A percentile compares a stretch with the other conserved stretches of the same genome.
Evolutionary conservation across 1,284 basidiomycete genomes (phyloP).

Genomic region (Ustilago tritici): DNA sequence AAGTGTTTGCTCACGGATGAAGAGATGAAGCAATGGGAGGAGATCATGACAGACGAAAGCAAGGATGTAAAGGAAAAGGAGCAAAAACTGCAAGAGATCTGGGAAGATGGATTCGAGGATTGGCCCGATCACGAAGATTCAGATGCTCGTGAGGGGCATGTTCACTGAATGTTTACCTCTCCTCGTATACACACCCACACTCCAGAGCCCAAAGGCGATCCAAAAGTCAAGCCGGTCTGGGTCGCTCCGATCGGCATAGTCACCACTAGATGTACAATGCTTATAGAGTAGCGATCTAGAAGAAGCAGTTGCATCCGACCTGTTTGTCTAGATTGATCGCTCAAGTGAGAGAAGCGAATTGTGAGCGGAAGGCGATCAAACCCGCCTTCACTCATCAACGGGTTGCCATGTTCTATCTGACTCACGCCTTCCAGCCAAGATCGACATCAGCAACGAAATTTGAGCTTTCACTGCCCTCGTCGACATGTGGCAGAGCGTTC

Average conservation of each 20-base stretch:
- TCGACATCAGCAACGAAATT: neutral
- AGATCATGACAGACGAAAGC: conserved; percentile 68
- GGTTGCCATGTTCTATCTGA: neutral
- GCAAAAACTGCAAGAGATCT: conserved; percentile 67
- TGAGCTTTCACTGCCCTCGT: neutral
- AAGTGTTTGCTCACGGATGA: conserved; percentile 69
- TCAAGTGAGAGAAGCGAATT: neutral
- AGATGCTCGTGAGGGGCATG: conserved; percentile 56
- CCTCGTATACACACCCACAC: neutral
- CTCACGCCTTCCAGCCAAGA: neutral
- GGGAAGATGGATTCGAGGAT: conserved; percentile 71
- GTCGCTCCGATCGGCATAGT: neutral
- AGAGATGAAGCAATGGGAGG: conserved; percentile 71
- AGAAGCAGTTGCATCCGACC: neutral
- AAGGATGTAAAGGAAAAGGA: conserved; percentile 43
- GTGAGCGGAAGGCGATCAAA: neutral
- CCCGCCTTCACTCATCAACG: neutral
- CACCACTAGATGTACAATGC: neutral
- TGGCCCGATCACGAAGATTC: conserved; percentile 67
- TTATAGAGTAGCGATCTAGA: neutral
- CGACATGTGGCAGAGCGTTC: neutral
- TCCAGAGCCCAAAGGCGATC: neutral
- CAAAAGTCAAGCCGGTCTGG: neutral
- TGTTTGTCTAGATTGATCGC: neutral
- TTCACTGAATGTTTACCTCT: conserved; percentile 17